Evolutionary conservation across 352 stramenopile species (phyloP), one percentile per base, ranked within the genome.

Genomic region (Pythium graminicola): DNA sequence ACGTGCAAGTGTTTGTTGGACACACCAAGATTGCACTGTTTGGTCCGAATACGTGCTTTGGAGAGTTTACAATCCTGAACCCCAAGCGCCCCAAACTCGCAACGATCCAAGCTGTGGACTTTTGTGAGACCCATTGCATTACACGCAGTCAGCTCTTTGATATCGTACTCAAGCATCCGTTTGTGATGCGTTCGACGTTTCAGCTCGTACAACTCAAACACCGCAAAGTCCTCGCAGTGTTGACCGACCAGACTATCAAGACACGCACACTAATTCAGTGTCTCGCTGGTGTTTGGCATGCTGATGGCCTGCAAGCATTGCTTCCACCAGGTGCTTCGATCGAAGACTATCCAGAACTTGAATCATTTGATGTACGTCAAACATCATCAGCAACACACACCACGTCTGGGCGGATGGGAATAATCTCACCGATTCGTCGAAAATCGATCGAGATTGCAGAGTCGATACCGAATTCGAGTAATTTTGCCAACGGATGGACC

Each of bases 51-150:
- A 74, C 80, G 22, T 87, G 73, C 60, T 92, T 92, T 65, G 81
- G 78, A 3, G 81, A 92, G 58, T 89, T 89, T 57, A 82, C 73
- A 16, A 86, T 92, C 33, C 65, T 87, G 39, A 89, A 89, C 53
- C 77, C 77, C 1, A 61, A 53, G 11, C 84, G 82, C 24, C 73
- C 80, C 3, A 69, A 79, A 1, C 63, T 89, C 14, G 81, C 78
- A 23, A 89, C 81, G 10, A 89, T 92, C 35, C 74, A 86, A 43
- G 79, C 78, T 1, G 42, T 92, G 10, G 80, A 89, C 27, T 92
- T 89, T 49, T 89, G 81, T 39, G 81, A 92, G 50, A 87, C 76
- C 0, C 76, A 89, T 52, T 83, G 70, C 27, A 68, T 87, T 20
- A 50, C 81, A 10, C 72, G 78, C 7, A 47, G 70, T 23, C 59